A percentile compares a stretch with the other conserved stretches of the same genome.
Evolutionary conservation across 495 filamentous ascomycete genomes (phyloP).

Genomic region (Cryomyces antarcticus): DNA sequence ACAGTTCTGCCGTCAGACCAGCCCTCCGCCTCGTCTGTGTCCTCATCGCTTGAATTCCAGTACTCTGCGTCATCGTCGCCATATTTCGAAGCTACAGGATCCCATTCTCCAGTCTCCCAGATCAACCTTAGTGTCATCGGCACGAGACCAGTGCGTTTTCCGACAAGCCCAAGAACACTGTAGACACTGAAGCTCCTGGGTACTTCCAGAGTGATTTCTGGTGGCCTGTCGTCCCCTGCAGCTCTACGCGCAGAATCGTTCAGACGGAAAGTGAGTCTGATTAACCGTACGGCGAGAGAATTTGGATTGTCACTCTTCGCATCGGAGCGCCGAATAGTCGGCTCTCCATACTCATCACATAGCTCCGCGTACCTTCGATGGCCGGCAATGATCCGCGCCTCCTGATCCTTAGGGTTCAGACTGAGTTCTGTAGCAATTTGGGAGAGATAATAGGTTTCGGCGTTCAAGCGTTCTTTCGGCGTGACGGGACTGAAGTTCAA

Average conservation of each 20-base stretch:
- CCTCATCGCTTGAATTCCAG: slow-evolving; percentile 34
- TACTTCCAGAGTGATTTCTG: slow-evolving; percentile 23
- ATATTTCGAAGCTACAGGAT: slow-evolving; percentile 38
- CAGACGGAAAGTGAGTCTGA: slow-evolving; percentile 41
- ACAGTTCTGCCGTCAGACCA: slow-evolving; percentile 32
- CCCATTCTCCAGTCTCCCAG: slow-evolving; percentile 71
- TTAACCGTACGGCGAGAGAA: slow-evolving; percentile 51
- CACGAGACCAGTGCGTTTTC: slow-evolving; percentile 41
- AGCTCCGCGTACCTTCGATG: slow-evolving; percentile 56
- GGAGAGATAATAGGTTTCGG: slow-evolving; percentile 80
- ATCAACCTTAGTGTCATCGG: slow-evolving; percentile 45
- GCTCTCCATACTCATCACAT: slow-evolving; percentile 50
- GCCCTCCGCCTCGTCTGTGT: slow-evolving; percentile 25
- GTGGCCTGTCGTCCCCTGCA: slow-evolving; percentile 9
- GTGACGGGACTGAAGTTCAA: slow-evolving; percentile 65
- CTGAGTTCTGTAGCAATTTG: slow-evolving; percentile 58
- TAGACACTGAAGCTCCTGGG: slow-evolving; percentile 67
- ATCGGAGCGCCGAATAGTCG: slow-evolving; percentile 28
- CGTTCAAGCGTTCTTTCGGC: slow-evolving; percentile 52
- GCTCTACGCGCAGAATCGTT: slow-evolving; percentile 8
- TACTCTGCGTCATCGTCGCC: slow-evolving; percentile 27
- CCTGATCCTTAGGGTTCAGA: slow-evolving; percentile 30
- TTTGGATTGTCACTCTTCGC: slow-evolving; percentile 30
- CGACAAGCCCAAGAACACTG: slow-evolving; percentile 55
- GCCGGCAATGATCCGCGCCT: slow-evolving; percentile 28